Percentiles rank a stretch among this genome's conserved stretches.
These are phyloP conservation scores for Pichia sp. DNA, from an alignment of 1,139 yeast species.

Conservation along the genomic window DNA sequence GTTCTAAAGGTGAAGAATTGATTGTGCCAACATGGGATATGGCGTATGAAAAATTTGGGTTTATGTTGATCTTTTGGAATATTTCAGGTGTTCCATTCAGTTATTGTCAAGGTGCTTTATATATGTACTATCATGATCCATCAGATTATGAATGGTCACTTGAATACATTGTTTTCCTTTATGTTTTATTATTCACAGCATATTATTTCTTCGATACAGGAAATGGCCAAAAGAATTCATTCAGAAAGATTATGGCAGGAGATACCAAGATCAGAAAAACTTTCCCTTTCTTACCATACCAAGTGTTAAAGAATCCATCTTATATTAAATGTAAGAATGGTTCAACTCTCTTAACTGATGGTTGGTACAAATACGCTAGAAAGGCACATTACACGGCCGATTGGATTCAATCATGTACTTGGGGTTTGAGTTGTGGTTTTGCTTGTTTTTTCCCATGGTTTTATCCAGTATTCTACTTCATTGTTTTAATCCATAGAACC, in stretches of 20 bases:
- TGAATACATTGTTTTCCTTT: slow-evolving; percentile 47
- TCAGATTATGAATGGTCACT: slow-evolving; percentile 67
- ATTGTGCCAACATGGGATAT: slow-evolving; percentile 99
- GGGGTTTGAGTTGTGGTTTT: slow-evolving; percentile 91
- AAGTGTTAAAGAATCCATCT: slow-evolving; percentile 71
- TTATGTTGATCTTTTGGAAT: slow-evolving; percentile 97
- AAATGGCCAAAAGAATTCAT: slow-evolving; percentile 91
- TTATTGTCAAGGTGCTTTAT: slow-evolving; percentile 88
- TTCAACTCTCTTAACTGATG: slow-evolving; percentile 76
- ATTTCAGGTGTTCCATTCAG: slow-evolving; percentile 99
- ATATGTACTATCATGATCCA: slow-evolving; percentile 75
- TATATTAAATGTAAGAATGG: slow-evolving; percentile 84
- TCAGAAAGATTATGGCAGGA: slow-evolving; percentile 83
- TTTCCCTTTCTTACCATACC: slow-evolving; percentile 89
- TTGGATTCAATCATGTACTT: slow-evolving; percentile 74
- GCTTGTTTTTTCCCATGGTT: slow-evolving; percentile 91
- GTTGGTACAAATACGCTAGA: slow-evolving; percentile 91
- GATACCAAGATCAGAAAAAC: slow-evolving; percentile 67
- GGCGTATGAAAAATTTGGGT: slow-evolving; percentile 98
- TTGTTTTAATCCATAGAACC: slow-evolving; percentile 84
- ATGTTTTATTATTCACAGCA: slow-evolving; percentile 51
- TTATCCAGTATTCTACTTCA: slow-evolving; percentile 83
- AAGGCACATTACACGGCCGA: slow-evolving; percentile 95
- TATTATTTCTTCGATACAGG: slow-evolving; percentile 93
- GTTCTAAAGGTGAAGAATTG: slow-evolving; percentile 95